Evolutionary conservation across 345 rosid species (phyloP).

Genomic region (Eutrema yunnanense): DNA sequence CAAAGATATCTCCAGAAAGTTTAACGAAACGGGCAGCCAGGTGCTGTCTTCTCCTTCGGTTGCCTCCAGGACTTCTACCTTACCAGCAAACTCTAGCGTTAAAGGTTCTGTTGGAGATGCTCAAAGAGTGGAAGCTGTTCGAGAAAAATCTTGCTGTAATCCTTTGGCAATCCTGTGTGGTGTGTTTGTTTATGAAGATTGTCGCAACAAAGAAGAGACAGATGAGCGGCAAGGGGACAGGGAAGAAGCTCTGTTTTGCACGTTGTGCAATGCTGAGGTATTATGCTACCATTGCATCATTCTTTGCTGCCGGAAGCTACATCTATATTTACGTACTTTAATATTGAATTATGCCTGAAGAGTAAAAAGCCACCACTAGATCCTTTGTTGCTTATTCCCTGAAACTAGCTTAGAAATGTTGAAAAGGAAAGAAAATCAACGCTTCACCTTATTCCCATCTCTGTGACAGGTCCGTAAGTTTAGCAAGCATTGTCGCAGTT

Average conservation of each 20-base stretch:
- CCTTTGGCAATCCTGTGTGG: slow-evolving; percentile 68
- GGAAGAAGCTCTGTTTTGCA: slow-evolving; percentile 91
- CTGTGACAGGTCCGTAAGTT: slow-evolving; percentile 78
- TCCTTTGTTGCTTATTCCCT: neutral
- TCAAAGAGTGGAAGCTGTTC: slow-evolving; percentile 21
- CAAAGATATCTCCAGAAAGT: slow-evolving; percentile 40
- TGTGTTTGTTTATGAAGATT: slow-evolving; percentile 79
- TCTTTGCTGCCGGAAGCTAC: neutral
- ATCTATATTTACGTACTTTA: neutral
- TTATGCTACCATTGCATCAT: neutral
- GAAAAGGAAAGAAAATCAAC: neutral
- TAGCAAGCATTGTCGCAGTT: slow-evolving; percentile 95
- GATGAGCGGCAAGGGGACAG: slow-evolving; percentile 49
- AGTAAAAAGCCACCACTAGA: neutral
- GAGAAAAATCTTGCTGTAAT: slow-evolving; percentile 32
- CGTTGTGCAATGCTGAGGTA: slow-evolving; percentile 98
- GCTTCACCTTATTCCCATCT: neutral
- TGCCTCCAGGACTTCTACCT: slow-evolving; percentile 66
- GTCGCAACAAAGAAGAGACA: slow-evolving; percentile 51
- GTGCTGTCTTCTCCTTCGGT: slow-evolving; percentile 69
- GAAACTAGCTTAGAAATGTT: neutral
- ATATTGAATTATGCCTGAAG: neutral
- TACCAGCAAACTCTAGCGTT: slow-evolving; percentile 55
- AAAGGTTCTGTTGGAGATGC: slow-evolving; percentile 57
- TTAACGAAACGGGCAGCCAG: slow-evolving; percentile 54